Conservation (phyloP, 75 land plant species). For the Gnetum montanum region DNA sequence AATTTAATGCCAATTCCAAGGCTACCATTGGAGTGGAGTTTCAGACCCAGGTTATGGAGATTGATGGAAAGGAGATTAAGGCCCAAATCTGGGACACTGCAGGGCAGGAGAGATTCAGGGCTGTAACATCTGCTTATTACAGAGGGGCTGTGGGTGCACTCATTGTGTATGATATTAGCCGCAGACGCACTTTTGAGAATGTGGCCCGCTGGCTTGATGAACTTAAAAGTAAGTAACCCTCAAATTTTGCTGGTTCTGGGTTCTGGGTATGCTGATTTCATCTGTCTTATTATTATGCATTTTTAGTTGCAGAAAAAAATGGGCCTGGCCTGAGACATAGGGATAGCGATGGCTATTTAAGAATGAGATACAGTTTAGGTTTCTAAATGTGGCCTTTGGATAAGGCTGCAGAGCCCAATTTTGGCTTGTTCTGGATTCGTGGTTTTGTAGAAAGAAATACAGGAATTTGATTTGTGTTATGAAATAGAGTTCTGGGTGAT, state of each 20-base stretch:
- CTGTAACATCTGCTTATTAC: constrained; percentile 74
- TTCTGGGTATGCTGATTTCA: neutral
- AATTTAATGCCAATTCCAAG: constrained; percentile 38
- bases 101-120: constrained; percentile 55
- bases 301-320: neutral
- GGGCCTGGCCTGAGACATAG: neutral
- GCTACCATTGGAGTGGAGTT: constrained; percentile 54
- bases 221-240: constrained; percentile 37
- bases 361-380: neutral
- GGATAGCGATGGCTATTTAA: neutral
- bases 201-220: constrained; percentile 59
- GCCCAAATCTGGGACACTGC: constrained; percentile 59
- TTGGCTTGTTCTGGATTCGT: too few species aligned
- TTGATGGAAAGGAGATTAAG: constrained; percentile 48
- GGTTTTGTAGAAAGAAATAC: too few species aligned
- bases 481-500: too few species aligned
- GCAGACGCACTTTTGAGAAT: constrained; percentile 46
- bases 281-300: neutral
- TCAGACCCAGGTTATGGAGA: constrained; percentile 50
- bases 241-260: neutral
- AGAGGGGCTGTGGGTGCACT: constrained; percentile 69
- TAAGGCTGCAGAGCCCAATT: too few species aligned
- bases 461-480: too few species aligned
- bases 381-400: neutral
- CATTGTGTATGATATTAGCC: constrained; percentile 58